These are phyloP conservation scores for Kwoniella botswanensis DNA, from an alignment of 768 basidiomycete genomes.

Conservation along the genomic window DNA sequence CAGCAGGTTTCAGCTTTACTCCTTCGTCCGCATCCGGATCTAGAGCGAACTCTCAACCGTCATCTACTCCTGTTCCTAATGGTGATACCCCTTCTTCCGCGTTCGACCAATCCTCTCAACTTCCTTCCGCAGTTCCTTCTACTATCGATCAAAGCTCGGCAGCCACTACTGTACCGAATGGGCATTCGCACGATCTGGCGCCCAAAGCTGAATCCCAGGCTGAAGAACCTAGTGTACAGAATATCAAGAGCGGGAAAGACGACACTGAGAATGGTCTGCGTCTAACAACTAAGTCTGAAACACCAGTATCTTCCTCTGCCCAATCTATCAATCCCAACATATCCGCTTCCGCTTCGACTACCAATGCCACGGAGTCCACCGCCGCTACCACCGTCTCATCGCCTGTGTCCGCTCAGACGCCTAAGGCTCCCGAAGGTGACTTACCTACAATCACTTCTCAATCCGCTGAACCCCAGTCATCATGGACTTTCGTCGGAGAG, in stretches of 20 bases:
- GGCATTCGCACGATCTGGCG: background rate
- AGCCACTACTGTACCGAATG: slow-evolving; percentile 4
- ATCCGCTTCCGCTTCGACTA: slow-evolving; percentile 12
- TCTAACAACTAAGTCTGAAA: background rate
- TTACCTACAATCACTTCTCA: background rate
- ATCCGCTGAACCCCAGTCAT: background rate
- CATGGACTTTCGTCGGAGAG: slow-evolving; percentile 36
- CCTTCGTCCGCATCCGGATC: slow-evolving; percentile 18
- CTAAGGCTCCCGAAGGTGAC: slow-evolving; percentile 7
- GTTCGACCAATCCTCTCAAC: slow-evolving; percentile 16
- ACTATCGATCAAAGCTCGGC: background rate
- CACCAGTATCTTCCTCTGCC: background rate
- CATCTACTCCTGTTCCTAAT: slow-evolving; percentile 15
- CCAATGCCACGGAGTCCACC: slow-evolving; percentile 14
- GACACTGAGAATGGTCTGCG: background rate
- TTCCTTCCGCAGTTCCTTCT: slow-evolving; percentile 3
- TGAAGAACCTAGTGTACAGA: background rate
- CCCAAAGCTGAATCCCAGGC: too few relatives aligned
- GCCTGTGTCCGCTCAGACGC: slow-evolving; percentile 25
- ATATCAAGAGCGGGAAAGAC: background rate
- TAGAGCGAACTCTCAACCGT: slow-evolving; percentile 19
- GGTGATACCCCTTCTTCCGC: slow-evolving; percentile 6
- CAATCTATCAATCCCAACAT: slow-evolving; percentile 13
- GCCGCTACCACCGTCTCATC: slow-evolving; percentile 25
- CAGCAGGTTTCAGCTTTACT: slow-evolving; percentile 42